phyloP scores from a whole-genome alignment of 176 grass and related monocot genomes.

The Ensete glaucum region DNA sequence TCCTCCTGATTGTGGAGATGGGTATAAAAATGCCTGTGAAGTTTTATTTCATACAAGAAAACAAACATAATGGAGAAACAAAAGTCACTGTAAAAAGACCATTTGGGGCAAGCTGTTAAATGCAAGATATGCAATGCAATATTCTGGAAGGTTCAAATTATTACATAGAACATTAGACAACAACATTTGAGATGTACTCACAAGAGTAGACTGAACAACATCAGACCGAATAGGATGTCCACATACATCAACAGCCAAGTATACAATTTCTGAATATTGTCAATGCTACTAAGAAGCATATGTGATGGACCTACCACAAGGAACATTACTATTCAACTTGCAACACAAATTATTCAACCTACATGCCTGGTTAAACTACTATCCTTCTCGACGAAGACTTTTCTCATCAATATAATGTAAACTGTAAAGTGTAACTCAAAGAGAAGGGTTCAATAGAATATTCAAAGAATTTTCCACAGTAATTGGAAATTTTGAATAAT shows the following conservation, averaged over 20 bases:
- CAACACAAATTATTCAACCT: not conserved
- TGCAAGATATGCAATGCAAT: not conserved
- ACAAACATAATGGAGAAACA: not conserved
- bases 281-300: not conserved
- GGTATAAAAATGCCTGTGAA: not conserved
- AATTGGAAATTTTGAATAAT: too few relatives aligned
- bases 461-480: too few relatives aligned
- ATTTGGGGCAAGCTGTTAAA: not conserved
- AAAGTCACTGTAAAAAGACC: not conserved
- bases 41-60: not conserved
- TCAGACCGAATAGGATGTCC: not conserved
- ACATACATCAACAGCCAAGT: not conserved
- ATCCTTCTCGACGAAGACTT: not conserved
- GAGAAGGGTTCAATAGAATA: too few relatives aligned
- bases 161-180: not conserved
- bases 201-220: not conserved
- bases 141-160: not conserved
- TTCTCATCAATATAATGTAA: too few relatives aligned
- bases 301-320: not conserved
- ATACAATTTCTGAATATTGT: not conserved
- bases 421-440: too few relatives aligned
- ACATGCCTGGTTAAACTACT: not conserved
- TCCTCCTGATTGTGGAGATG: not conserved
- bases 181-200: not conserved
- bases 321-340: not conserved